Evolutionary conservation across 192 early-diverging fungal species (phyloP), one percentile per base, ranked within the genome.

Genomic region (Lunasporangiospora selenospora): DNA sequence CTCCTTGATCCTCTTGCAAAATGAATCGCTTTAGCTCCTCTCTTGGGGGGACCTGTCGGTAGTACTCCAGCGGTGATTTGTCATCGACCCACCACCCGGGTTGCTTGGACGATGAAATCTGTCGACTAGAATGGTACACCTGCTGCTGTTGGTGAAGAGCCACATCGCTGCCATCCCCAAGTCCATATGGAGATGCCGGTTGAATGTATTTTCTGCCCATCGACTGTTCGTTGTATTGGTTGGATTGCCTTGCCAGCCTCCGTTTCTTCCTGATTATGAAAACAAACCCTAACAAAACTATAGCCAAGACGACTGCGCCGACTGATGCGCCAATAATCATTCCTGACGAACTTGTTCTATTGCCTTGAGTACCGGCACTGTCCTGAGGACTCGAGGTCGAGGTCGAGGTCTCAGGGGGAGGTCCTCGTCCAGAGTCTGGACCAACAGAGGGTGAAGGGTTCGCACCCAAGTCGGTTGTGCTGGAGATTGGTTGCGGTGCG

Each of bases 41-140:
- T n/a, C n/a, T n/a, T n/a, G 24, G 18, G 13, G 12, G 30, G 0
- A 46, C 47, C 21, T 63, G 69, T 12, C 15, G 50, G 13, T 73
- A 52, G 32, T 62, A 62, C 38, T 71, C 67, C 0, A 71, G 37
- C 8, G 67, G 67, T 7, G 60, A 73, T 29, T 73, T 73, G 44
- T 56, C 24, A 1, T 39, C 26, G 40, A 73, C n/a, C n/a, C n/a
- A 58, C 59, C 59, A 73, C 4, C 46, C 69, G 2, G 69, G 55
- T n/a, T 58, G 69, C 34, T 40, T 58, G 16, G 16, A 24, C 7
- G 47, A 9, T 11, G 26, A 8, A 19, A n/a, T 33, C 18, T 31
- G 40, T 18, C 39, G 38, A 18, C 32, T 5, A 15, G 13, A 10
- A 42, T 31, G 13, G 27, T 8, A n/a, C 29, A 16, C 29, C 34